A percentile compares a stretch with the other conserved stretches of the same genome.
phyloP scores from a whole-genome alignment of 257 asterid genomes.

The Datura wrightii region DNA sequence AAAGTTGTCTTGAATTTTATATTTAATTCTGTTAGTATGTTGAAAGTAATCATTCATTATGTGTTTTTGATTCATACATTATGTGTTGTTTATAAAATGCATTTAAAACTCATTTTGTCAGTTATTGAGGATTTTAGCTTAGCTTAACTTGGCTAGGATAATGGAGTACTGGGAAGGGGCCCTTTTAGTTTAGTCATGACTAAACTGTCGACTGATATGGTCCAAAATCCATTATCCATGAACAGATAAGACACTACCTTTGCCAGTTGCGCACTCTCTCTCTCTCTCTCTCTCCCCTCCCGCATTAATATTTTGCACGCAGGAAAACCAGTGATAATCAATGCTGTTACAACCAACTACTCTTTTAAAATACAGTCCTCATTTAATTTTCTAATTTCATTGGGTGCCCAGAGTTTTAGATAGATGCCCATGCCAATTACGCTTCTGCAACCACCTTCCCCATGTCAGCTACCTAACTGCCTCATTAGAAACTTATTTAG shows the following conservation, averaged over 20 bases:
- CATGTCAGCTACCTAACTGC: background rate
- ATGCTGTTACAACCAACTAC: slow-evolving; percentile 53
- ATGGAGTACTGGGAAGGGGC: background rate
- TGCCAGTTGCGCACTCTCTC: slow-evolving; percentile 26
- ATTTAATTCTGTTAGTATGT: background rate
- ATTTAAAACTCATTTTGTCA: background rate
- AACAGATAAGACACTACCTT: slow-evolving; percentile 15
- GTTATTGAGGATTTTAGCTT: slow-evolving; percentile 4
- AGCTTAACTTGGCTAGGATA: background rate
- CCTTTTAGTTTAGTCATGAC: slow-evolving; percentile 8
- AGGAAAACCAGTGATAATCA: slow-evolving; percentile 37
- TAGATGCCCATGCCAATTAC: slow-evolving; percentile 30
- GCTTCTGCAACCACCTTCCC: background rate
- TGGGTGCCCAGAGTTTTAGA: slow-evolving; percentile 28
- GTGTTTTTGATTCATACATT: background rate
- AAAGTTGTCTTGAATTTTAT: background rate
- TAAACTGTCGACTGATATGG: slow-evolving; percentile 29
- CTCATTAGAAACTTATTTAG: background rate
- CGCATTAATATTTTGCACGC: slow-evolving; percentile 38
- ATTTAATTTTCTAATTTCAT: slow-evolving; percentile 62
- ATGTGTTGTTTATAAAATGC: background rate
- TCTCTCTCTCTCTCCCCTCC: background rate
- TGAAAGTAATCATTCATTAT: background rate
- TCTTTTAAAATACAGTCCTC: slow-evolving; percentile 38
- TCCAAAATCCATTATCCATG: slow-evolving; percentile 26